These are phyloP conservation scores for Pythium chondricola DNA, from an alignment of 352 stramenopile genomes.

Conservation along the genomic window DNA sequence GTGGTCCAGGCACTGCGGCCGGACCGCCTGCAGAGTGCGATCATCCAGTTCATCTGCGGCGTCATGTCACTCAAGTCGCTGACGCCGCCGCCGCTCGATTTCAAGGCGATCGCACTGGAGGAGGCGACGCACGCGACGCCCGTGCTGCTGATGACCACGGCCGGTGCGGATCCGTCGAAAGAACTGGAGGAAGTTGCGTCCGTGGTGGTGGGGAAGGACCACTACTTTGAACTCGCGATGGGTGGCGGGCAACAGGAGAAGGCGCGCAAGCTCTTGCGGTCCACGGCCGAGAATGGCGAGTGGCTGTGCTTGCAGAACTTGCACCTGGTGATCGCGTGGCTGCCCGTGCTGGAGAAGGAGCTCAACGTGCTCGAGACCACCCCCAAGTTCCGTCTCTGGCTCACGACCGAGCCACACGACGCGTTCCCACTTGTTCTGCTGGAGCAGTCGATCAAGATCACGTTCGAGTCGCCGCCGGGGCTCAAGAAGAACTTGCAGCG, in stretches of 20 bases:
- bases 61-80: conserved; percentile 85
- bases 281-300: conserved; percentile 71
- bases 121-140: conserved; percentile 75
- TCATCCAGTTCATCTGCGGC: conserved; percentile 87
- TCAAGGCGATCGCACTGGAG: conserved; percentile 58
- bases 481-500: conserved; percentile 95
- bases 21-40: conserved; percentile 86
- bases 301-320: conserved; percentile 97
- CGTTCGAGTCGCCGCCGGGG: conserved; percentile 92
- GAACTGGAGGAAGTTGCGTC: conserved; percentile 91
- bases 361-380: conserved; percentile 67
- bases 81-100: conserved; percentile 72
- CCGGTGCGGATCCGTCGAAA: conserved; percentile 91
- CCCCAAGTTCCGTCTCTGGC: conserved; percentile 92
- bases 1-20: conserved; percentile 90
- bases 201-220: conserved; percentile 69
- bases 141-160: conserved; percentile 89
- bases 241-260: conserved; percentile 92
- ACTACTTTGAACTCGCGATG: conserved; percentile 94
- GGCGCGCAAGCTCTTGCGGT: conserved; percentile 77
- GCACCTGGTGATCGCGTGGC: conserved; percentile 92
- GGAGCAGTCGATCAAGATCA: conserved; percentile 92
- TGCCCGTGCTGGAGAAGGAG: conserved; percentile 90
- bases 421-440: conserved; percentile 89
- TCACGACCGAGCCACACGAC: conserved; percentile 91